phyloP scores from a whole-genome alignment of 73 alveolate species.

The Paramecium pentaurelia region DNA sequence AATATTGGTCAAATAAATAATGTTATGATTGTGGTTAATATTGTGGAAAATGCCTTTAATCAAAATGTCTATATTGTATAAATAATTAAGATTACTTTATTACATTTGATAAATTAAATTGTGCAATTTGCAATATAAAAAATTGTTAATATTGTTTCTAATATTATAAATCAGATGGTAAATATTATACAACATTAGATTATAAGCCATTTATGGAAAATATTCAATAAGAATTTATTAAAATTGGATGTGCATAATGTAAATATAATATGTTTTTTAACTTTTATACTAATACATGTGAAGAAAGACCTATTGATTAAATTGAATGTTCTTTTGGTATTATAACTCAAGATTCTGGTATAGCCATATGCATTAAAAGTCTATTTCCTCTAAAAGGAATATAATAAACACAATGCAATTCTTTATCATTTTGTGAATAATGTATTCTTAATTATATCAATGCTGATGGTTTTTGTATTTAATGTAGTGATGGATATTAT shows the following conservation, averaged over 20 bases:
- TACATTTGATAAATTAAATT: background rate
- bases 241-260: background rate
- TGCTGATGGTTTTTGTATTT: background rate
- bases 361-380: background rate
- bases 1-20: background rate
- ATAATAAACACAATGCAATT: background rate
- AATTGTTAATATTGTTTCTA: background rate
- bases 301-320: background rate
- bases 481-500: background rate
- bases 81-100: background rate
- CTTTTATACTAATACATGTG: background rate
- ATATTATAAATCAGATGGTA: background rate
- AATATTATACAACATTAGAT: background rate
- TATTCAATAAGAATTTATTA: background rate
- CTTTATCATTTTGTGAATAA: background rate
- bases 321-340: background rate
- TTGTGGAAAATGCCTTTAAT: background rate
- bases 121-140: background rate
- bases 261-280: background rate
- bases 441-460: background rate
- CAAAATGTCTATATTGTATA: background rate
- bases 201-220: background rate
- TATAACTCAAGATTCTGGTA: background rate
- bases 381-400: background rate
- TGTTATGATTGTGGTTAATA: background rate